Conservation (phyloP, 257 asterid species). For the Cordia subcordata region DNA sequence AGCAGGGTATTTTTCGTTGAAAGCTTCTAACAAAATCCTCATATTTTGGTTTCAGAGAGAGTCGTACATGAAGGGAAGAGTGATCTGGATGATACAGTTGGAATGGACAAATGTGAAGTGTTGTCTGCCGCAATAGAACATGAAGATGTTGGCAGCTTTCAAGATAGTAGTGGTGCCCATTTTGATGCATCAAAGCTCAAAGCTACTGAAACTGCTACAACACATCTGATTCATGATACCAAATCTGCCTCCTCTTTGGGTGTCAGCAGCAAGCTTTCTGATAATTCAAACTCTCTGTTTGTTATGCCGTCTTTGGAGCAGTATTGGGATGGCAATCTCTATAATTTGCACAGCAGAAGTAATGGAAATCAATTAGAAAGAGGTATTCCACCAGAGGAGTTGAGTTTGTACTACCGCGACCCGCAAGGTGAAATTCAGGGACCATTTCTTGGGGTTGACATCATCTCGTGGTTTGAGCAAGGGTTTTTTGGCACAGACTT, state of each 20-base stretch:
- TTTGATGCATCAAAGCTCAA: constrained; percentile 33
- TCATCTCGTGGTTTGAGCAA: constrained; percentile 94
- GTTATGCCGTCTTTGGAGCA: constrained; percentile 40
- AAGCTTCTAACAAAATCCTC: constrained; percentile 11
- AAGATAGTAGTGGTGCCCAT: constrained; percentile 28
- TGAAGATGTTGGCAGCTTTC: constrained; percentile 22
- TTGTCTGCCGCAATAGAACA: constrained; percentile 12
- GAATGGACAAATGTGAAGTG: constrained; percentile 13
- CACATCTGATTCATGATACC: constrained; percentile 26
- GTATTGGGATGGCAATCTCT: constrained; percentile 42
- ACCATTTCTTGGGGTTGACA: constrained; percentile 95
- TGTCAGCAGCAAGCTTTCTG: constrained; percentile 32
- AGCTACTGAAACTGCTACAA: constrained; percentile 28
- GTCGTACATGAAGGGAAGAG: constrained; percentile 25
- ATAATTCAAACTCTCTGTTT: constrained; percentile 36
- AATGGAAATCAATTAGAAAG: constrained; percentile 43
- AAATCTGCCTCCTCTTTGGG: constrained; percentile 32
- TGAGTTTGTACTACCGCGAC: constrained; percentile 81
- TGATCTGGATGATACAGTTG: constrained; percentile 27
- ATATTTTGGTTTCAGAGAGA: constrained; percentile 28
- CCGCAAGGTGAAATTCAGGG: constrained; percentile 99
- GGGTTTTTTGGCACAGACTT: constrained; percentile 93
- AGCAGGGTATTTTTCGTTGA: constrained; percentile 7
- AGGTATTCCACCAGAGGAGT: constrained; percentile 66
- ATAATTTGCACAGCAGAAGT: constrained; percentile 30